Base-by-base conservation (phyloP, 805 yeast species). In the Middelhovenomyces tepae region DNA sequence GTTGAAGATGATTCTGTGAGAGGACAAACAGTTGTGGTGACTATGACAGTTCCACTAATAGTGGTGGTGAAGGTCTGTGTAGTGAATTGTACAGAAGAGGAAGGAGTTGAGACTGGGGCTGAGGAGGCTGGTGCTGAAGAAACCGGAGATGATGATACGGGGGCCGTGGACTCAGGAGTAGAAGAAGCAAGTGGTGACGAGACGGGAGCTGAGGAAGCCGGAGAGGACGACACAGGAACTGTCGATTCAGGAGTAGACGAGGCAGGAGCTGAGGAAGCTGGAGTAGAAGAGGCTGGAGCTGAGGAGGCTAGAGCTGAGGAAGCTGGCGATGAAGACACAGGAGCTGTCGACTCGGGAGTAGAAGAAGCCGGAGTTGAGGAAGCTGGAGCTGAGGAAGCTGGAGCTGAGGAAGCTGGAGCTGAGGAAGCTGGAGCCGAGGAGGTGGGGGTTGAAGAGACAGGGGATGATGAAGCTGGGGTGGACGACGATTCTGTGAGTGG, bases 331-430 rank as follows among this genome's bases (percentile, higher is more conserved):
- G 42, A 16, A 13, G 4, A 17, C 4, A 34, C 7, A 28, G 31
- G 16, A n/a, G 34, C 10, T 17, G 35, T n/a, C n/a, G n/a, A n/a
- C n/a, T n/a, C n/a, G n/a, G 36, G 14, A 25, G 39, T 20, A 19
- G 43, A 25, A 16, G 48, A 34, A 27, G 46, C 35, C 16, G 37
- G 37, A 9, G 43, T 47, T 15, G 45, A 42, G 29, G 50, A 41
- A 6, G 53, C 34, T n/a, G 56, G 31, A 11, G 58, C 31, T 11
- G 55, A 27, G 10, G 51, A 34, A 17, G 42, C 36, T 15, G 50
- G 28, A 19, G 54, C 25, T 21, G 57, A 33, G 20, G 51, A 21
- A 14, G 51, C 35, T 24, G 48, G 30, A 8, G 38, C 34, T 20
- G 47, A 26, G 3, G 44, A 27, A 28, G 42, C 37, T 21, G 56